Percentiles rank a stretch among this genome's conserved stretches.
phyloP scores from a whole-genome alignment of 352 stramenopile genomes.

The Pythium biforme region DNA sequence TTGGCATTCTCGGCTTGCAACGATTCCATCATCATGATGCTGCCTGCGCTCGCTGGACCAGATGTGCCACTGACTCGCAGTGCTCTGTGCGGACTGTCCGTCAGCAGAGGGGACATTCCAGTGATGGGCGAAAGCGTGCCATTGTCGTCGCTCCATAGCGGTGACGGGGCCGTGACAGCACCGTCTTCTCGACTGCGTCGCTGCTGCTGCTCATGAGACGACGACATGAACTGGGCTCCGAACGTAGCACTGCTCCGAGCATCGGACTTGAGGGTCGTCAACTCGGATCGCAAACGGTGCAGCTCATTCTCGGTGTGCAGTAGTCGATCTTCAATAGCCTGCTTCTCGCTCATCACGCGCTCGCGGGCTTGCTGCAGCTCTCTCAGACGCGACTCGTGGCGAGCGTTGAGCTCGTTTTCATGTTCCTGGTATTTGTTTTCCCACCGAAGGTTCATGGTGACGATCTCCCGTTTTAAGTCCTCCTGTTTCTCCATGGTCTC shows the following conservation, averaged over 20 bases:
- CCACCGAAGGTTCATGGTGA: slow-evolving; percentile 62
- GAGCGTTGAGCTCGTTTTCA: slow-evolving; percentile 48
- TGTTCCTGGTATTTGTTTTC: slow-evolving; percentile 69
- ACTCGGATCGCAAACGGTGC: slow-evolving; percentile 49
- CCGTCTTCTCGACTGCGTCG: slow-evolving; percentile 12
- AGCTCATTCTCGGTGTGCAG: slow-evolving; percentile 63
- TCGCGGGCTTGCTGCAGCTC: slow-evolving; percentile 64
- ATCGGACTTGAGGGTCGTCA: slow-evolving; percentile 44
- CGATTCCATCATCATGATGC: slow-evolving; percentile 11
- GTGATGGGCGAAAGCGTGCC: slow-evolving; percentile 50
- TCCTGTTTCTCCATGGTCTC: slow-evolving; percentile 60
- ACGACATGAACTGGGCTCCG: slow-evolving; percentile 16
- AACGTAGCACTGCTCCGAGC: slow-evolving; percentile 51
- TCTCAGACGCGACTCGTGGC: slow-evolving; percentile 44
- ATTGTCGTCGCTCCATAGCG: slow-evolving; percentile 69
- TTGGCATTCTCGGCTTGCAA: slow-evolving; percentile 61
- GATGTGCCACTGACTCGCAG: not conserved
- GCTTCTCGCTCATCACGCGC: slow-evolving; percentile 51
- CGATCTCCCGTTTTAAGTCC: slow-evolving; percentile 58
- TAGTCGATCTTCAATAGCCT: slow-evolving; percentile 54
- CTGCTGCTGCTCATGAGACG: slow-evolving; percentile 9
- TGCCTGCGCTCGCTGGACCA: not conserved
- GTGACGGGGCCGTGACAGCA: slow-evolving; percentile 33
- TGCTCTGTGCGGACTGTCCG: slow-evolving; percentile 34
- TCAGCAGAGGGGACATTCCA: slow-evolving; percentile 50